These are phyloP conservation scores for Penicillium turbatum DNA, from an alignment of 495 filamentous ascomycete species.

Conservation along the genomic window DNA sequence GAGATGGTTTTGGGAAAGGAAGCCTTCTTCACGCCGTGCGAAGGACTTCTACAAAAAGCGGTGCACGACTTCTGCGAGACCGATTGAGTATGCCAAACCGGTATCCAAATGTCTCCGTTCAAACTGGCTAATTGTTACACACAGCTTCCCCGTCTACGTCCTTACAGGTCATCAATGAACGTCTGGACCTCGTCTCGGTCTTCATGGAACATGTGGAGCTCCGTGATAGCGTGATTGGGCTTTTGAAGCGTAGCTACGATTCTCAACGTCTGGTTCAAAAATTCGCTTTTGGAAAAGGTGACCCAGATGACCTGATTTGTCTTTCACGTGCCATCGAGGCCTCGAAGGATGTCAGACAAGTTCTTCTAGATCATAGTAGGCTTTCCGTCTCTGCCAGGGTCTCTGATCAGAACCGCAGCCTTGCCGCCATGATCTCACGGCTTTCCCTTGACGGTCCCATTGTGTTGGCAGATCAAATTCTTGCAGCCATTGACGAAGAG, in stretches of 20 bases:
- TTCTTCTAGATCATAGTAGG: constrained; percentile 32
- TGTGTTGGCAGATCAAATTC: constrained; percentile 64
- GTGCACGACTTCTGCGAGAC: constrained; percentile 72
- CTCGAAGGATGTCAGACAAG: constrained; percentile 61
- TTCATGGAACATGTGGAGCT: constrained; percentile 61
- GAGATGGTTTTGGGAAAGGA: constrained; percentile 68
- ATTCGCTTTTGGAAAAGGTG: constrained; percentile 86
- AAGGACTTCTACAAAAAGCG: constrained; percentile 84
- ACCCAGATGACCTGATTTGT: constrained; percentile 84
- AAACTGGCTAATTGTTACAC: constrained; percentile 8
- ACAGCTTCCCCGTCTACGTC: constrained; percentile 79
- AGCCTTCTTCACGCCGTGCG: constrained; percentile 87
- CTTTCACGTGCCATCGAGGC: constrained; percentile 78
- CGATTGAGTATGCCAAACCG: constrained; percentile 62
- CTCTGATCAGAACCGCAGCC: constrained; percentile 28
- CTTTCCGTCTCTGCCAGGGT: neutral
- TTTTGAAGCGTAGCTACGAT: constrained; percentile 78
- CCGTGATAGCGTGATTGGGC: constrained; percentile 57
- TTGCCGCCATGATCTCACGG: constrained; percentile 53
- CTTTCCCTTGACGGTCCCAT: constrained; percentile 66
- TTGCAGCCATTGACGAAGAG: constrained; percentile 86
- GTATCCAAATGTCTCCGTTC: neutral
- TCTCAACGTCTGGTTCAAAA: constrained; percentile 87
- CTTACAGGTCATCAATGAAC: constrained; percentile 67
- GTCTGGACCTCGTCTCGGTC: constrained; percentile 75